These are phyloP conservation scores for Populus hybrid DNA, from an alignment of 441 rosid species.

Conservation along the genomic window DNA sequence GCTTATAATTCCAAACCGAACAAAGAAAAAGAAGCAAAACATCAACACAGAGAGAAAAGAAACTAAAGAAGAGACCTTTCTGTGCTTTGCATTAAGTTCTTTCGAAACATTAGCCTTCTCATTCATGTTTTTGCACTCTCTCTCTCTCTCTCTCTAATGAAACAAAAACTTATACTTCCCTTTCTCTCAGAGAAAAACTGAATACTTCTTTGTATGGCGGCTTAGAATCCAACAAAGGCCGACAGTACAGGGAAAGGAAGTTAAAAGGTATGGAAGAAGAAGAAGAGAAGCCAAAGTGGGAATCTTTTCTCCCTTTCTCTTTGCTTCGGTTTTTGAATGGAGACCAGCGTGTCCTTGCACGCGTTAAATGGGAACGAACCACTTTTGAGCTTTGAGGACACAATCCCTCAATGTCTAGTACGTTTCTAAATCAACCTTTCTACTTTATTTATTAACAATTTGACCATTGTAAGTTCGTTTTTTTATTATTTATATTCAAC, in stretches of 20 bases:
- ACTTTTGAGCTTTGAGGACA: not conserved
- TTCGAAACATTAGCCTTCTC: conserved; percentile 62
- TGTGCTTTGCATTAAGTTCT: conserved; percentile 58
- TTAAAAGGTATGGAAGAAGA: conserved; percentile 4
- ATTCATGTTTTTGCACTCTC: conserved; percentile 38
- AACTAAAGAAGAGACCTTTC: conserved; percentile 32
- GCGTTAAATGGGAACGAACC: not conserved
- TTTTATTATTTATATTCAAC: no score
- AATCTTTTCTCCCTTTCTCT: conserved; percentile 9
- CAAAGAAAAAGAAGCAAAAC: not conserved
- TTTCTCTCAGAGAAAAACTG: not conserved
- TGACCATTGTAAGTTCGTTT: not conserved
- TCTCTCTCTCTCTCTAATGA: not conserved
- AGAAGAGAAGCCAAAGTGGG: conserved; percentile 27
- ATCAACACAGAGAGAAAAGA: not conserved
- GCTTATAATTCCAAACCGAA: not conserved
- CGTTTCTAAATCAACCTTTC: not conserved
- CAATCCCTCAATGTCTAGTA: not conserved
- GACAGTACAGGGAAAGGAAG: conserved; percentile 11
- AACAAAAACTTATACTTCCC: not conserved
- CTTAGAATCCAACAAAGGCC: conserved; percentile 20
- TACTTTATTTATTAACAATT: not conserved
- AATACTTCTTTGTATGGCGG: not conserved
- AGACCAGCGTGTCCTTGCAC: conserved; percentile 21
- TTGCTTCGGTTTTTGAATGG: conserved; percentile 22